A percentile compares a stretch with the other conserved stretches of the same genome.
phyloP scores from a whole-genome alignment of 805 yeast genomes.

The Candida sonorensis region DNA sequence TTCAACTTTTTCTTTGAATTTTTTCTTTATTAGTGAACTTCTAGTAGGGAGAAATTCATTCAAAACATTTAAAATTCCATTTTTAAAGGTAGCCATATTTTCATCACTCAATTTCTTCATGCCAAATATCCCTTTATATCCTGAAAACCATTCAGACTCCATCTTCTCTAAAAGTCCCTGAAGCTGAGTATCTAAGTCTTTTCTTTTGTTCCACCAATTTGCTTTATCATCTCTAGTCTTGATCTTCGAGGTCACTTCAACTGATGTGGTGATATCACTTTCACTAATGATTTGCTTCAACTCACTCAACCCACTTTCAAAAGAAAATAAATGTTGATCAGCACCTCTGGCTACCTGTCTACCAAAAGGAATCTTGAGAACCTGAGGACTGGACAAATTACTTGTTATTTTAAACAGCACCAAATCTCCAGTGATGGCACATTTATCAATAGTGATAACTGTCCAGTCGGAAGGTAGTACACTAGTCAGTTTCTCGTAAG shows the following conservation, averaged over 20 bases:
- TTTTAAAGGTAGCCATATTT: constrained; percentile 28
- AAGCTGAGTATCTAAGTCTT: constrained; percentile 51
- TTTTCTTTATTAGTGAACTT: constrained; percentile 2
- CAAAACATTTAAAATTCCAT: constrained; percentile 32
- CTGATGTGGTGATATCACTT: constrained; percentile 57
- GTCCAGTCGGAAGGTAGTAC: constrained; percentile 46
- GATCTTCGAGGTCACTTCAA: constrained; percentile 44
- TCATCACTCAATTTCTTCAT: constrained; percentile 22
- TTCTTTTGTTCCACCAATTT: constrained; percentile 75
- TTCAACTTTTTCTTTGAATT: constrained; percentile 16
- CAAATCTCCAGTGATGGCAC: constrained; percentile 52
- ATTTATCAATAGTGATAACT: constrained; percentile 54
- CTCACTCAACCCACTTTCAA: constrained; percentile 38
- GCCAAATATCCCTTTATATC: constrained; percentile 59
- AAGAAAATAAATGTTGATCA: constrained; percentile 35
- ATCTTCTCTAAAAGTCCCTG: constrained; percentile 46
- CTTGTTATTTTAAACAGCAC: constrained; percentile 27
- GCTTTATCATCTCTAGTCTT: constrained; percentile 52
- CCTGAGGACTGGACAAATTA: constrained; percentile 22
- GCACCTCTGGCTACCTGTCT: constrained; percentile 40
- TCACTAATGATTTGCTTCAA: constrained; percentile 45
- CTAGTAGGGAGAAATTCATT: constrained; percentile 36
- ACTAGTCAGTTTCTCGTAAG: constrained; percentile 7
- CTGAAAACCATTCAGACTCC: constrained; percentile 71
- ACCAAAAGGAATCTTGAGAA: constrained; percentile 52